These are phyloP conservation scores for Ganoderma lingzhi DNA, from an alignment of 1,284 basidiomycete species.

Conservation along the genomic window DNA sequence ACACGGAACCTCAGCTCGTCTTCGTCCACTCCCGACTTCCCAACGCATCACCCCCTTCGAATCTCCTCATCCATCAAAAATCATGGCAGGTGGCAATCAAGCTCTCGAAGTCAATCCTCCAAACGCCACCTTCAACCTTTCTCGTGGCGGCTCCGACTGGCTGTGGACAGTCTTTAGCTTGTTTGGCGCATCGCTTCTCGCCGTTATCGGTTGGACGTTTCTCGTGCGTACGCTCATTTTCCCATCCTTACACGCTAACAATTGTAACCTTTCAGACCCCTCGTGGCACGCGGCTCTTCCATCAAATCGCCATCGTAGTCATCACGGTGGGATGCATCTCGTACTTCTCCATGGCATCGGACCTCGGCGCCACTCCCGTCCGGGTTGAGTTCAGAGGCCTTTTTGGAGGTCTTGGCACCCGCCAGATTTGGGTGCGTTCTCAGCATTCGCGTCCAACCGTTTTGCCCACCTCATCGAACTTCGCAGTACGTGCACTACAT, in stretches of 20 bases:
- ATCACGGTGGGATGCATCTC: constrained; percentile 53
- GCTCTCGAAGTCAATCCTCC: constrained; percentile 47
- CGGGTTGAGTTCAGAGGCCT: constrained; percentile 54
- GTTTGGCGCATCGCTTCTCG: constrained; percentile 51
- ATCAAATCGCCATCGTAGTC: constrained; percentile 56
- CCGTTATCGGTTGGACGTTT: constrained; percentile 49
- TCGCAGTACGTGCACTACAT: constrained; percentile 59
- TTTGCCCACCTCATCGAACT: neutral
- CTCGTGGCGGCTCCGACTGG: constrained; percentile 55
- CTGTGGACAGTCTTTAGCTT: constrained; percentile 65
- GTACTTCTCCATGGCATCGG: constrained; percentile 67
- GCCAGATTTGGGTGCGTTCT: constrained; percentile 58
- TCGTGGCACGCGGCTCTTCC: constrained; percentile 53
- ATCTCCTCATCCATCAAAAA: neutral
- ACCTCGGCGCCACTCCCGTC: constrained; percentile 63
- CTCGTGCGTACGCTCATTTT: constrained; percentile 34
- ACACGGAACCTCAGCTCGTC: neutral
- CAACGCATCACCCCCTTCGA: neutral
- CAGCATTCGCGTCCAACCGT: neutral
- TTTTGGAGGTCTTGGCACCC: constrained; percentile 51
- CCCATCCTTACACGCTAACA: neutral
- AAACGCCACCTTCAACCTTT: constrained; percentile 49
- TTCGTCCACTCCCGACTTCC: neutral
- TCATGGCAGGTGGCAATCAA: constrained; percentile 27
- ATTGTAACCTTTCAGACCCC: constrained; percentile 40